Conservation (phyloP, 1,284 basidiomycete genomes). For the Leccinum solheimii region DNA sequence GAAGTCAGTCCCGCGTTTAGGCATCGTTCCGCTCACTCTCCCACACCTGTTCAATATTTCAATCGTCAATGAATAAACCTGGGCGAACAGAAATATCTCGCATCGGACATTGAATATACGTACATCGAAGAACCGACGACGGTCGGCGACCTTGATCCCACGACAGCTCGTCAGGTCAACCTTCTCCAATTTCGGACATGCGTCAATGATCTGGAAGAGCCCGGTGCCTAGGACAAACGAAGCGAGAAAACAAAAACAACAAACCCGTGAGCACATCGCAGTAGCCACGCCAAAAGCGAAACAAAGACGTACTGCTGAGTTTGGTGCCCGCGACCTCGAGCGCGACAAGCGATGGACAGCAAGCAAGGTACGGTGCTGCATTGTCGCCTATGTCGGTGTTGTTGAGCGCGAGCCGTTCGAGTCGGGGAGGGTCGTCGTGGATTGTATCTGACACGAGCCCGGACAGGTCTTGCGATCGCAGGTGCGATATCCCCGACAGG, state of each 20-base stretch:
- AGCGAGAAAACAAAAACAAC: neutral
- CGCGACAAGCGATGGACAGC: slow-evolving; percentile 47
- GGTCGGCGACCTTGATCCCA: slow-evolving; percentile 55
- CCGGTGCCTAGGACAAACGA: slow-evolving; percentile 46
- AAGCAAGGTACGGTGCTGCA: slow-evolving; percentile 51
- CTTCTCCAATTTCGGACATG: slow-evolving; percentile 49
- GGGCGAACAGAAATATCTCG: too few species aligned
- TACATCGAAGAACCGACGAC: slow-evolving; percentile 70
- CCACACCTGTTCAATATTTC: slow-evolving; percentile 42
- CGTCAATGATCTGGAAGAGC: slow-evolving; percentile 57
- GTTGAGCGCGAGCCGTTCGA: slow-evolving; percentile 56
- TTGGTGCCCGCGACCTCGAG: slow-evolving; percentile 60
- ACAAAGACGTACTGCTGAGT: slow-evolving; percentile 49
- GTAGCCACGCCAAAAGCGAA: neutral
- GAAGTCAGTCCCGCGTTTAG: slow-evolving; percentile 24
- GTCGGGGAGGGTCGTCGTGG: slow-evolving; percentile 35
- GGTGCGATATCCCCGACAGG: slow-evolving; percentile 50
- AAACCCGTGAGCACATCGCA: neutral
- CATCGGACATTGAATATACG: neutral
- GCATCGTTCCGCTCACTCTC: slow-evolving; percentile 31
- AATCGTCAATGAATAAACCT: neutral
- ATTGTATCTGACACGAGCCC: slow-evolving; percentile 44
- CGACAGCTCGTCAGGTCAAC: slow-evolving; percentile 69
- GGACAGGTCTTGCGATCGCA: slow-evolving; percentile 54
- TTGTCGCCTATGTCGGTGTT: slow-evolving; percentile 63